phyloP scores from a whole-genome alignment of 441 rosid genomes.

The Adansonia grandidieri region DNA sequence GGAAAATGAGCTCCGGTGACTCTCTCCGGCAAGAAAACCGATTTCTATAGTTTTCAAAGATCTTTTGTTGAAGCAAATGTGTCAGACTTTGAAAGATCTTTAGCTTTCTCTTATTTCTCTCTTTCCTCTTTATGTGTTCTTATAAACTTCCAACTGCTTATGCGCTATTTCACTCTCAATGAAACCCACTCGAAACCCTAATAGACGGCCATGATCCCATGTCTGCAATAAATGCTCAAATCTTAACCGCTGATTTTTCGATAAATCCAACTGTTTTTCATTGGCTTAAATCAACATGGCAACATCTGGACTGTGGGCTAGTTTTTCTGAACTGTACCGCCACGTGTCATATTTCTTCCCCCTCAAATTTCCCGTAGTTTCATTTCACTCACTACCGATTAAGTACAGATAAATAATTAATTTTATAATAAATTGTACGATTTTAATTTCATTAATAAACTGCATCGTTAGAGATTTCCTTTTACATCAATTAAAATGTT shows the following conservation, averaged over 20 bases:
- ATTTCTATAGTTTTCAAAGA: constrained; percentile 18
- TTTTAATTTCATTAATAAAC: too few species aligned
- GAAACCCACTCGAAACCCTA: constrained; percentile 41
- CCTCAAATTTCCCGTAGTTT: constrained; percentile 50
- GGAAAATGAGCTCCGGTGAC: constrained; percentile 20
- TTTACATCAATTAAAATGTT: too few species aligned
- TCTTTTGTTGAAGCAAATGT: constrained; percentile 27
- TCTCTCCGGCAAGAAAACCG: constrained; percentile 4
- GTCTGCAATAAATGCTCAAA: constrained; percentile 17
- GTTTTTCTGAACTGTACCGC: constrained; percentile 35
- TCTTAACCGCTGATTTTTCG: constrained; percentile 45
- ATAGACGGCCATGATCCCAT: constrained; percentile 51
- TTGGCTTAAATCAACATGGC: constrained; percentile 54
- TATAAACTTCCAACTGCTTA: constrained; percentile 38
- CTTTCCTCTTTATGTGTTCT: constrained; percentile 36
- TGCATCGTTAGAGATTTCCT: too few species aligned
- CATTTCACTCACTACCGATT: constrained; percentile 39
- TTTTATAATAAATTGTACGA: not conserved
- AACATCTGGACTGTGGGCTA: constrained; percentile 40
- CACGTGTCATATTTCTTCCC: constrained; percentile 63
- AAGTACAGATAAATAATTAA: constrained; percentile 12
- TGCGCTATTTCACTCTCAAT: constrained; percentile 47
- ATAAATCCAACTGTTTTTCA: constrained; percentile 47
- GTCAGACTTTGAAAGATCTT: constrained; percentile 33
- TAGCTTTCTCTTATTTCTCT: constrained; percentile 18